Evolutionary conservation across 139 green algal genomes (phyloP).

Genomic region (Ettlia oleoabundans): DNA sequence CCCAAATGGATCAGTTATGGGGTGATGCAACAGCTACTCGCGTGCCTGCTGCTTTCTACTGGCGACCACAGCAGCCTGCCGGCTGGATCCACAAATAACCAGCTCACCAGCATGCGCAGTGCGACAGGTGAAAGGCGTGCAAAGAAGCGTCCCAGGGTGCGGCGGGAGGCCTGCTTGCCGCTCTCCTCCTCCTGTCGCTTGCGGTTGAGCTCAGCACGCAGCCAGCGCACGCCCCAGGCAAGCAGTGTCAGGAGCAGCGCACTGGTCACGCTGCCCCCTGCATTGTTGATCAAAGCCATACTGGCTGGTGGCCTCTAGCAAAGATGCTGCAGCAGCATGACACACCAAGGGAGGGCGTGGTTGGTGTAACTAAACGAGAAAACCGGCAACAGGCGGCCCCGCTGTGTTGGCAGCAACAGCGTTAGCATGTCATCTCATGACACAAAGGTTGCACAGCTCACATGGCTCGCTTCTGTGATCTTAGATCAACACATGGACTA

Average conservation of each 20-base stretch:
- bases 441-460: no score
- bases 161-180: not conserved
- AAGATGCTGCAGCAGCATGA: not conserved
- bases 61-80: no score
- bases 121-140: conserved; percentile 41
- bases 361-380: no score
- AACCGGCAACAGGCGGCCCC: not conserved
- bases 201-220: conserved; percentile 45
- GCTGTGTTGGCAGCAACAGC: not conserved
- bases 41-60: no score
- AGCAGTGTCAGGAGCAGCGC: conserved; percentile 66
- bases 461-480: no score
- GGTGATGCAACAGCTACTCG: no score
- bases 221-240: conserved; percentile 63
- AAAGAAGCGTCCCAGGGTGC: conserved; percentile 32
- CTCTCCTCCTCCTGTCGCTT: conserved; percentile 23
- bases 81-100: not conserved
- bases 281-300: conserved; percentile 63
- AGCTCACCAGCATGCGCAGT: conserved; percentile 40
- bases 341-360: no score
- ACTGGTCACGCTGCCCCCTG: conserved; percentile 63
- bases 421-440: not conserved
- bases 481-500: no score
- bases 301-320: not conserved
- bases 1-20: not conserved